Evolutionary conservation across 1,139 yeast species (phyloP).

Genomic region (Pichia sp.): DNA sequence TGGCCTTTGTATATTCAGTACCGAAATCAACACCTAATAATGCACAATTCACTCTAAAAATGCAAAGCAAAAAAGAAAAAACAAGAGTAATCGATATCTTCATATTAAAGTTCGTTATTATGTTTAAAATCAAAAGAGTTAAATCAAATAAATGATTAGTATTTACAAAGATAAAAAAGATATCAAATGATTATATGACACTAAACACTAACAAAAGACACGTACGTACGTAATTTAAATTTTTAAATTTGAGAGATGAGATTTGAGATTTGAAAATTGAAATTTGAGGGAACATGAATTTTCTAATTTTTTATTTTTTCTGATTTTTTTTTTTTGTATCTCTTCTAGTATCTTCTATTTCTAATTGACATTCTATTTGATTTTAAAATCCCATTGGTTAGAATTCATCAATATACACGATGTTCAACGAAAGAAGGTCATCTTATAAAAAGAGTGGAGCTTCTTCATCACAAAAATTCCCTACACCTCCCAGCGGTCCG

Average conservation of each 20-base stretch:
- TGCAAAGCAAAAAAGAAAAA: not conserved
- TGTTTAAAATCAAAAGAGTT: no score
- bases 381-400: no score
- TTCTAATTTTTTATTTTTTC: not conserved
- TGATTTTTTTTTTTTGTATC: not conserved
- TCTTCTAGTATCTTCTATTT: conserved; percentile 1
- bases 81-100: conserved; percentile 1
- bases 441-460: conserved; percentile 16
- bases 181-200: no score
- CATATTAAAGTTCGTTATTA: not conserved
- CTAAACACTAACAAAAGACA: not conserved
- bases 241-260: not conserved
- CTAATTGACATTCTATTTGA: no score
- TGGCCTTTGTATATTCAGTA: conserved; percentile 80
- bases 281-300: not conserved
- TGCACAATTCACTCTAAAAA: conserved; percentile 35
- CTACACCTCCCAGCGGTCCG: no score
- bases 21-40: conserved; percentile 88
- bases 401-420: not conserved
- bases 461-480: not conserved
- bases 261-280: not conserved
- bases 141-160: no score
- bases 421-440: conserved; percentile 22
- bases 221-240: not conserved
- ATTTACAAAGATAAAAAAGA: no score